phyloP scores from a whole-genome alignment of 176 grass and related monocot genomes.

The Stipa capillata region DNA sequence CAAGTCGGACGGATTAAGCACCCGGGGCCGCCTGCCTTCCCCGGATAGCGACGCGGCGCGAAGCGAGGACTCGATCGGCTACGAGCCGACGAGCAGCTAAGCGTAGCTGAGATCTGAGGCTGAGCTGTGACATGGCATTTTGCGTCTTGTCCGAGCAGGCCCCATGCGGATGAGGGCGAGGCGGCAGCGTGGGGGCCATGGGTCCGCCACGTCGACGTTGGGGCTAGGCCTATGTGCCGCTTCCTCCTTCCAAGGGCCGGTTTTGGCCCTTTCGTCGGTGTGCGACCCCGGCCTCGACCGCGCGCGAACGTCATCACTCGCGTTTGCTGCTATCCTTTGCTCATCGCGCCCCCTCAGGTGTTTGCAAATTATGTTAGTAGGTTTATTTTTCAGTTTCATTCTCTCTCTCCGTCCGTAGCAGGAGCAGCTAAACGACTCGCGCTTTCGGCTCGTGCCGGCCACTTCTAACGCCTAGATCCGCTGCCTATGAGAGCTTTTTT shows the following conservation, averaged over 20 bases:
- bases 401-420: too few species aligned
- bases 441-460: background rate
- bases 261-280: background rate
- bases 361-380: background rate
- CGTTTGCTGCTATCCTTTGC: background rate
- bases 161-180: background rate
- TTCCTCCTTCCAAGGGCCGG: constrained; percentile 39
- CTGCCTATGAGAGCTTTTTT: background rate
- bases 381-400: too few species aligned
- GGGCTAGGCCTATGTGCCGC: constrained; percentile 20
- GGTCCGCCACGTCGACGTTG: constrained; percentile 16
- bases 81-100: too few species aligned
- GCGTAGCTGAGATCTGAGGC: background rate
- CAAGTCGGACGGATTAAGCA: constrained; percentile 24
- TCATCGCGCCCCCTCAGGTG: background rate
- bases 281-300: background rate
- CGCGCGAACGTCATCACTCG: background rate
- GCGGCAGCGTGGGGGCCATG: constrained; percentile 10
- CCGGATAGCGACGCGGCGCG: background rate
- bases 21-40: background rate
- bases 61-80: background rate
- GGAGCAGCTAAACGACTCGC: too few species aligned
- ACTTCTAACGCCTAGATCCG: background rate
- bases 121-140: constrained; percentile 27
- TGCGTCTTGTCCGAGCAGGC: background rate